Conservation (phyloP, 208 protist genomes). For the Trypanosoma melophagium region DNA sequence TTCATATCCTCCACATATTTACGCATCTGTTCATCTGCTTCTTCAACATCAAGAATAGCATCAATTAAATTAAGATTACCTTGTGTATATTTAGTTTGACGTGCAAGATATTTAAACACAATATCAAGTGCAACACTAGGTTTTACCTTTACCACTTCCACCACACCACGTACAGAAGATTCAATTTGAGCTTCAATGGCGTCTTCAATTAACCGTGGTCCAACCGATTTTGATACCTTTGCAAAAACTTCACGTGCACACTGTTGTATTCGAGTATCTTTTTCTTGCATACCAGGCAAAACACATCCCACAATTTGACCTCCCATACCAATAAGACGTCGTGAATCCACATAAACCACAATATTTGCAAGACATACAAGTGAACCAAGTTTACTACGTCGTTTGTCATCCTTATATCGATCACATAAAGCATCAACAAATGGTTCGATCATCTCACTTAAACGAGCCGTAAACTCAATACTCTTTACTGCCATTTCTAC, state of each 20-base stretch:
- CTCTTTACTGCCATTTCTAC: slow-evolving; percentile 78
- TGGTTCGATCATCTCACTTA: slow-evolving; percentile 83
- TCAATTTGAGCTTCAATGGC: slow-evolving; percentile 83
- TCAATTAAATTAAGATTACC: slow-evolving; percentile 78
- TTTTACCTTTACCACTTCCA: slow-evolving; percentile 92
- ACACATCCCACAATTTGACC: slow-evolving; percentile 87
- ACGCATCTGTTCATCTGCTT: slow-evolving; percentile 70
- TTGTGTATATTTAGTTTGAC: slow-evolving; percentile 45
- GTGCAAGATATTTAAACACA: slow-evolving; percentile 74
- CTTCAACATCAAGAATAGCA: slow-evolving; percentile 77
- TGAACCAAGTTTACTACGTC: slow-evolving; percentile 68
- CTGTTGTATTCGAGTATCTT: slow-evolving; percentile 69
- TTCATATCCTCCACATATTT: slow-evolving; percentile 62
- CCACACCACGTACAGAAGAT: slow-evolving; percentile 81
- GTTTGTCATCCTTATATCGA: slow-evolving; percentile 62
- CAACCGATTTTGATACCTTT: slow-evolving; percentile 69
- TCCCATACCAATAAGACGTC: slow-evolving; percentile 70
- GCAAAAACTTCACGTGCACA: slow-evolving; percentile 81
- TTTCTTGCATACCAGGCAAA: slow-evolving; percentile 87
- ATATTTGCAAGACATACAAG: slow-evolving; percentile 67
- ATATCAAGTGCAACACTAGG: slow-evolving; percentile 74
- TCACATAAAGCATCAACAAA: slow-evolving; percentile 77
- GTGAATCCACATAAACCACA: slow-evolving; percentile 69
- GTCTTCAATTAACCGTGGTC: slow-evolving; percentile 78
- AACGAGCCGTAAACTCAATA: slow-evolving; percentile 87